A percentile compares a stretch with the other conserved stretches of the same genome.
Conservation (phyloP, 129 eudicot species). For the Silybum marianum region DNA sequence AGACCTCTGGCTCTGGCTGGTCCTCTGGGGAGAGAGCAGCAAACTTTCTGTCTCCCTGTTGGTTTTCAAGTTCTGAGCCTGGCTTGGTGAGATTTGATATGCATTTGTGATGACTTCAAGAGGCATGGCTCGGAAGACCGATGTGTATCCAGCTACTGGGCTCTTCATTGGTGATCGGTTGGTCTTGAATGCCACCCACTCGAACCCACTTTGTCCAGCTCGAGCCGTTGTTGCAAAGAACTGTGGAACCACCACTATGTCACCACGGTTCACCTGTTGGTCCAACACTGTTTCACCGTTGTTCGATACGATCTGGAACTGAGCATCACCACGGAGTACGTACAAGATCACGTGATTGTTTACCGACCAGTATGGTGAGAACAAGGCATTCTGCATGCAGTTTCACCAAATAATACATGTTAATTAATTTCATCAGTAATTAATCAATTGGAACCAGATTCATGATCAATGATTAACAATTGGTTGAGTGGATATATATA, state of each 20-base stretch:
- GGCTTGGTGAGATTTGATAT: conserved; percentile 46
- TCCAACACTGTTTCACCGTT: conserved; percentile 50
- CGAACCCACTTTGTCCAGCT: conserved; percentile 65
- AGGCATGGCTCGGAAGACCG: conserved; percentile 74
- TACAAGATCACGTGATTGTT: conserved; percentile 58
- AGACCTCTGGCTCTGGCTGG: conserved; percentile 7
- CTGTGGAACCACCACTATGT: conserved; percentile 74
- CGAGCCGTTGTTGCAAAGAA: conserved; percentile 40
- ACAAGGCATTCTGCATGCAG: conserved; percentile 47
- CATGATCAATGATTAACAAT: too few species aligned
- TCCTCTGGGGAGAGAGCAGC: conserved; percentile 45
- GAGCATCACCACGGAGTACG: conserved; percentile 63
- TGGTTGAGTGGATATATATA: too few species aligned
- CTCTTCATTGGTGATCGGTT: conserved; percentile 61
- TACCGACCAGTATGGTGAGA: conserved; percentile 55
- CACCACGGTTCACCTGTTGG: conserved; percentile 61
- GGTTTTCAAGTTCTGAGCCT: conserved; percentile 58
- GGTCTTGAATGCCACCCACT: conserved; percentile 75
- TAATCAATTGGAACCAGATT: background rate
- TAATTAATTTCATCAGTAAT: background rate
- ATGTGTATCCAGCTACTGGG: conserved; percentile 65
- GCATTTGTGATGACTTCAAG: conserved; percentile 53
- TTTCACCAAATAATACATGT: background rate
- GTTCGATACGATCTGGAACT: conserved; percentile 50
- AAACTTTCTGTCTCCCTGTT: conserved; percentile 53